Conservation (phyloP, 495 filamentous ascomycete species). For the Aspergillus biplanus region DNA sequence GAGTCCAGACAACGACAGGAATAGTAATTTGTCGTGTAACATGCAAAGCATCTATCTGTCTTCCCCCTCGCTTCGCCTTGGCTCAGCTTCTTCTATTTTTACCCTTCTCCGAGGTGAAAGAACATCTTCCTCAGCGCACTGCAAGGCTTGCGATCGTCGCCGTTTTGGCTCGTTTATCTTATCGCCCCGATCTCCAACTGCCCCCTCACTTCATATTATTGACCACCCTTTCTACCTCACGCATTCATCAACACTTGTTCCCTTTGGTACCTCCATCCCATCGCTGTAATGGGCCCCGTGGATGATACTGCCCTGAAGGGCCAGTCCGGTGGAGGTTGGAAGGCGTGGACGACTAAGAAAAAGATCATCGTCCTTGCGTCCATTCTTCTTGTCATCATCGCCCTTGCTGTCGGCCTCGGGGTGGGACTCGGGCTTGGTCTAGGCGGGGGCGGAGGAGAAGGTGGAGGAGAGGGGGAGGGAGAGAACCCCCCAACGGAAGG, state of each 20-base stretch:
- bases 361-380: constrained; percentile 36
- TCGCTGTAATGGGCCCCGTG: constrained; percentile 13
- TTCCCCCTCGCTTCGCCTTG: background rate
- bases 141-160: background rate
- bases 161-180: background rate
- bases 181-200: background rate
- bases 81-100: background rate
- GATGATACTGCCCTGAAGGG: constrained; percentile 22
- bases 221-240: background rate
- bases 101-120: background rate
- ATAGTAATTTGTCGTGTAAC: background rate
- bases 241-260: background rate
- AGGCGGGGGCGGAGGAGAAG: constrained; percentile 28
- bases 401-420: constrained; percentile 47
- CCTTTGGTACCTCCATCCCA: constrained; percentile 1
- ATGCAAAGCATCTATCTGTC: background rate
- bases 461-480: constrained; percentile 21
- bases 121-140: background rate
- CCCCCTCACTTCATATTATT: constrained; percentile 2
- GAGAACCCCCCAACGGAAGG: constrained; percentile 19
- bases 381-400: constrained; percentile 44
- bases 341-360: constrained; percentile 43
- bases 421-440: constrained; percentile 59
- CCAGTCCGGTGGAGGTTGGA: constrained; percentile 31
- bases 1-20: background rate